A percentile compares a stretch with the other conserved stretches of the same genome.
phyloP scores from a whole-genome alignment of 805 yeast species.

The Candida orba region DNA sequence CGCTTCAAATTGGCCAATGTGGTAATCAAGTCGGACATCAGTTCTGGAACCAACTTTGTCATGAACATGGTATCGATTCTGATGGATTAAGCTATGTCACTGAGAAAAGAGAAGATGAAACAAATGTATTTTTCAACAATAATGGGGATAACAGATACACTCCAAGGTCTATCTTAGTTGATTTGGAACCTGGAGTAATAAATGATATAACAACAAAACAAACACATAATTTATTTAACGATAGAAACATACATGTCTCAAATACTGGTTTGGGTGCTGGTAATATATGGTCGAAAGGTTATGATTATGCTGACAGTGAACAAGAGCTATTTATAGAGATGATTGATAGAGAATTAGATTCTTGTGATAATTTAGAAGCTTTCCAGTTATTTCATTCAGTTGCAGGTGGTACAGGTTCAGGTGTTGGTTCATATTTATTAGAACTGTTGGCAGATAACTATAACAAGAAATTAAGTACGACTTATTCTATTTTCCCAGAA shows the following conservation, averaged over 20 bases:
- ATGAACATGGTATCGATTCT: conserved; percentile 70
- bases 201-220: conserved; percentile 44
- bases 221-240: conserved; percentile 65
- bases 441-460: conserved; percentile 77
- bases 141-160: conserved; percentile 73
- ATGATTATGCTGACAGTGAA: conserved; percentile 59
- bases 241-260: conserved; percentile 72
- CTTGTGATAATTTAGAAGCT: conserved; percentile 82
- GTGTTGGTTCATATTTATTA: conserved; percentile 77
- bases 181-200: conserved; percentile 86
- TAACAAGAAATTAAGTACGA: conserved; percentile 74
- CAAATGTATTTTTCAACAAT: conserved; percentile 75
- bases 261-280: conserved; percentile 92
- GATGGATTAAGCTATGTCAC: conserved; percentile 26
- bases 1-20: conserved; percentile 84
- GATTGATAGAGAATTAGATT: conserved; percentile 84
- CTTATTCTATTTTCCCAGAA: conserved; percentile 82
- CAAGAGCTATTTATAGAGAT: conserved; percentile 73
- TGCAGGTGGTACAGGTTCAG: conserved; percentile 99
- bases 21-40: conserved; percentile 93
- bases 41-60: conserved; percentile 85
- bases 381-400: conserved; percentile 90
- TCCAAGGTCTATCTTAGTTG: conserved; percentile 81
- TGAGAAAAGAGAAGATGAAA: conserved; percentile 52
- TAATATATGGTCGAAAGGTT: conserved; percentile 93